Base-by-base conservation (phyloP, 192 early-diverging fungal genomes). In the Phycomyces blakesleeanus region DNA sequence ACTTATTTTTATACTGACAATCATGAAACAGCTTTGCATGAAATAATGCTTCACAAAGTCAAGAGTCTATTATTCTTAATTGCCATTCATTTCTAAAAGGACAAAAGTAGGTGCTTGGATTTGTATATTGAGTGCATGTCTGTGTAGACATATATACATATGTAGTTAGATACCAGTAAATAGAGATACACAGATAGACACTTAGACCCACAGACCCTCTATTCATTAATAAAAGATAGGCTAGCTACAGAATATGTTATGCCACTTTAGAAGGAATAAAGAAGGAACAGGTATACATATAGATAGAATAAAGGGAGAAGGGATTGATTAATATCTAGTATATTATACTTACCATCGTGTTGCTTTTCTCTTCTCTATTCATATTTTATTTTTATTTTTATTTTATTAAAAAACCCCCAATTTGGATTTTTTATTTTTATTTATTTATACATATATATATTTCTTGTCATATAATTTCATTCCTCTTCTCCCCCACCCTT, bases 241-340 rank as follows among this genome's bases (percentile, higher is more conserved):
- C 29, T 34, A 34, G 29, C 7, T 34, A 34, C 29, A 34, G 29
- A 34, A 34, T 5, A 34, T 34, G 29, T 2, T 8, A 56, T 9
- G 9, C n/a, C n/a, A n/a, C n/a, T n/a, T n/a, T n/a, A n/a, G n/a
- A n/a, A 26, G 26, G 55, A 37, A 56, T 56, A 34, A 56, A 56
- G 55, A 56, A 12, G n/a, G n/a, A 3, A 15, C 9, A 16, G 14
- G 5, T 29, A 37, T 37, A 37, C 14, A 2, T 29, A 37, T 55
- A 56, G 9, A 34, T 34, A 56, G 29, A 39, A 34, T 34, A 5
- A 34, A 34, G 7, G 7, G 7, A 34, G 7, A 34, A 34, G 29
- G 29, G 29, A 34, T 34, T 56, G 38, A 56, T 37, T 38, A 56
- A 11, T 25, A 37, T 38, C 18, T 39, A 56, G 27, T n/a, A n/a